These are phyloP conservation scores for Kodamaea ohmeri DNA, from an alignment of 1,139 yeast genomes.

Conservation along the genomic window DNA sequence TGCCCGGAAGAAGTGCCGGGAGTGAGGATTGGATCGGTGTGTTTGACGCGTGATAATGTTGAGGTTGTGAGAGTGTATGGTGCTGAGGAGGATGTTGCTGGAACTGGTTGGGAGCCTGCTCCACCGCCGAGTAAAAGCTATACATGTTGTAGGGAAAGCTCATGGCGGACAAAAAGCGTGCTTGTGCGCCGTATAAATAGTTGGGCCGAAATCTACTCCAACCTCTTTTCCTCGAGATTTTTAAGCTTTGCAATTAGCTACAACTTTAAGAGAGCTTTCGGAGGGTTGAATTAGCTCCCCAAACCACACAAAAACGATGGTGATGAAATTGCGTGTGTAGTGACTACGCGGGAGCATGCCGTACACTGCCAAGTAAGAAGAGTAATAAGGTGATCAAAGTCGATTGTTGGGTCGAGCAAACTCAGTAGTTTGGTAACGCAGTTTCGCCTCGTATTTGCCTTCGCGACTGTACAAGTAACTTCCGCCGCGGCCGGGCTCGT, in stretches of 20 bases:
- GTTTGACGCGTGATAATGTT: neutral
- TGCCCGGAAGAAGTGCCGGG: conserved; percentile 1
- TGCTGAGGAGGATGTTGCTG: neutral
- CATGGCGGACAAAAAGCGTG: conserved; percentile 9
- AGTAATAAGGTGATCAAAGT: too few relatives aligned
- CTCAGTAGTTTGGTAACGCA: too few relatives aligned
- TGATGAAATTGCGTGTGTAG: conserved; percentile 2
- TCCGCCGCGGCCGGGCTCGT: conserved; percentile 1
- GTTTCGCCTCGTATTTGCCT: too few relatives aligned
- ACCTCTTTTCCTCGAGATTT: conserved; percentile 2
- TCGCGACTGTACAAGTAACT: too few relatives aligned
- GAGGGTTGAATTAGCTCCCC: conserved; percentile 3
- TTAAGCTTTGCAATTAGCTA: conserved; percentile 4
- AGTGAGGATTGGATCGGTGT: conserved; percentile 2
- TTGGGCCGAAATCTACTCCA: neutral
- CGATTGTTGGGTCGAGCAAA: too few relatives aligned
- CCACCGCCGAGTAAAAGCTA: conserved; percentile 10
- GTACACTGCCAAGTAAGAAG: too few relatives aligned
- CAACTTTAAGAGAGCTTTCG: conserved; percentile 8
- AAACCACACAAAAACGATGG: conserved; percentile 1
- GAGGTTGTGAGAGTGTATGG: neutral
- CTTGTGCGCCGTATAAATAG: neutral
- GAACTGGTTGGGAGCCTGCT: conserved; percentile 7
- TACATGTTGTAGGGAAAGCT: conserved; percentile 16
- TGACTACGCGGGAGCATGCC: too few relatives aligned